Base-by-base conservation (phyloP, 1,139 yeast genomes). In the Suhomyces bolitotheri region DNA sequence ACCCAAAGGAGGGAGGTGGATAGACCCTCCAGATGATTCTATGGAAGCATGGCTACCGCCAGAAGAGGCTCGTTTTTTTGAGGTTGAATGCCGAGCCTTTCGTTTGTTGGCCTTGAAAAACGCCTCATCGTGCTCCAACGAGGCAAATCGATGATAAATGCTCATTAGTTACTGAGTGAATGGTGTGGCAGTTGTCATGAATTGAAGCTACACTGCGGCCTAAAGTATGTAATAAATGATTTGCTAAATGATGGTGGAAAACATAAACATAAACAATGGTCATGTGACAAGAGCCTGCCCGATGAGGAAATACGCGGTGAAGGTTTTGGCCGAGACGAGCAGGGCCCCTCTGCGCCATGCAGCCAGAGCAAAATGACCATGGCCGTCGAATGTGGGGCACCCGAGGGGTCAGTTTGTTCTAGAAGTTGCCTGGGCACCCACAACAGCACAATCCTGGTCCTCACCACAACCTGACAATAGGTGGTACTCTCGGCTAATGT, bases 131-230 rank as follows among this genome's bases (percentile, higher is more conserved):
- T 63, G 64, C 44, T 64, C 71, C n/a, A 66, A 59, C 11, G 72
- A 64, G 29, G 65, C 67, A 38, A 66, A 65, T 16, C 70, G 53
- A 31, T 57, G 61, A 47, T 68, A 68, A 21, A 66, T 57, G 28
- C 57, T 50, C 62, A 57, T 56, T 27, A n/a, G n/a, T n/a, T n/a
- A n/a, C n/a, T n/a, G n/a, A n/a, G n/a, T n/a, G n/a, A n/a, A n/a
- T n/a, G n/a, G n/a, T n/a, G n/a, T 25, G 16, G 20, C 6, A 7
- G 22, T 5, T 7, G 20, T 15, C 5, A 13, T 27, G 26, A 5
- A 8, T 5, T 10, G 7, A n/a, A n/a, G n/a, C n/a, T n/a, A n/a
- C n/a, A n/a, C n/a, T n/a, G n/a, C n/a, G 19, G 16, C 13, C 23
- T 16, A 14, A 12, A 28, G 14, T 13, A 13, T 22, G 16, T 22